Evolutionary conservation across 345 rosid genomes (phyloP), one percentile per base, ranked within the genome.

Genomic region (Euphorbia lathyris): DNA sequence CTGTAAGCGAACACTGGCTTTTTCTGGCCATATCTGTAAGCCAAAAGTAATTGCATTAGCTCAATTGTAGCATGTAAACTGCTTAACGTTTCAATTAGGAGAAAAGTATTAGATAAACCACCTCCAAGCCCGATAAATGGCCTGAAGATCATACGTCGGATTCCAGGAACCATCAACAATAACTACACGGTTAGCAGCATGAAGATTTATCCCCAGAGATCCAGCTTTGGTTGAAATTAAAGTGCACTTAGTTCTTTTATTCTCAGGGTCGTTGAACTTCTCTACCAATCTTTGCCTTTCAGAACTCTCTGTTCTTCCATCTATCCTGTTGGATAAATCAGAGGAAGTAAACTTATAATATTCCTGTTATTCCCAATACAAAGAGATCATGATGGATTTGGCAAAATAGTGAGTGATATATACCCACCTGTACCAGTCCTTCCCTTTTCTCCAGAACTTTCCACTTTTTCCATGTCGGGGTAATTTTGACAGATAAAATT

Each of bases 81-180:
- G 42, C 34, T 26, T 38, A 16, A 34, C 27, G 16, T 25, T 63
- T 60, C 50, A 63, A n/a, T 40, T 30, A 19, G 38, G 20, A 76
- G 26, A 52, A 30, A 26, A 51, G 29, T 29, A 61, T 57, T 3
- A 25, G 58, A n/a, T 43, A 29, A 66, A 65, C 38, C 76, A 96
- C 99, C 99, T 89, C 99, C 99, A 96, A 48, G 98, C 97, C 40
- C 99, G 91, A 82, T 76, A 96, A 77, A 96, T 92, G 70, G 99
- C 98, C 81, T 96, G 99, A 79, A 96, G 95, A 85, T 96, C 99
- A 72, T 89, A 87, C 11, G 99, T 96, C 63, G 99, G 99, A 84
- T 96, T 96, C 99, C 99, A 96, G 53, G 99, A 96, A 67, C 99
- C 98, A 79, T 96, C 99, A 45, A 96, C 98, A 59, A 96, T 96